Conservation (phyloP, 1,139 yeast genomes). For the Suhomyces ambrosiae region DNA sequence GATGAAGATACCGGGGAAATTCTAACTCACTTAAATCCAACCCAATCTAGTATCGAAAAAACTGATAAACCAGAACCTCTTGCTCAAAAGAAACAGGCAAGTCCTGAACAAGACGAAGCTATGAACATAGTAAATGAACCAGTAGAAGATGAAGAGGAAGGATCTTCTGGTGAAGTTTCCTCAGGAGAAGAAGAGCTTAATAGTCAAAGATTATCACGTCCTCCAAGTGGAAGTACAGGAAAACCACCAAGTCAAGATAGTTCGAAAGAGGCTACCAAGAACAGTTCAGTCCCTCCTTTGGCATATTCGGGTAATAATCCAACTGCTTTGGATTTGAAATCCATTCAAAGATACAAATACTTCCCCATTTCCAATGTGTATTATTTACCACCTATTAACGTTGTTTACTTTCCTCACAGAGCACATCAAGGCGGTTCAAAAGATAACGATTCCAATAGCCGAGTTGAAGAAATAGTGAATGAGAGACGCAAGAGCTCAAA, state of each 20-base stretch:
- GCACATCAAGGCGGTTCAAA: slow-evolving; percentile 35
- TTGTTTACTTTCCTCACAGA: slow-evolving; percentile 61
- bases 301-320: slow-evolving; percentile 14
- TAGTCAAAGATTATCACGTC: not conserved
- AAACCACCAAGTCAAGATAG: not conserved
- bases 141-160: slow-evolving; percentile 15
- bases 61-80: not conserved
- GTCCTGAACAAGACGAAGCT: slow-evolving; percentile 5
- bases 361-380: slow-evolving; percentile 59
- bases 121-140: slow-evolving; percentile 1
- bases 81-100: not conserved
- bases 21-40: not conserved
- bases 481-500: slow-evolving; percentile 21
- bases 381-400: slow-evolving; percentile 61
- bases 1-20: slow-evolving; percentile 11
- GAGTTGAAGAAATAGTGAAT: slow-evolving; percentile 12
- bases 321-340: slow-evolving; percentile 15
- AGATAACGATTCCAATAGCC: slow-evolving; percentile 8
- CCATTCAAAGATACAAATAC: slow-evolving; percentile 45
- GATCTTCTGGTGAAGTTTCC: slow-evolving; percentile 7
- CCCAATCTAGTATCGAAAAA: not conserved
- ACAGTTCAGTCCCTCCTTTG: slow-evolving; percentile 11
- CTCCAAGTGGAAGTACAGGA: not conserved
- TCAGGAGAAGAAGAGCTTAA: slow-evolving; percentile 11
- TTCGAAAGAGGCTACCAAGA: slow-evolving; percentile 2